A percentile compares a stretch with the other conserved stretches of the same genome.
Conservation (phyloP, 257 asterid species). For the Hygrophila difformis region DNA sequence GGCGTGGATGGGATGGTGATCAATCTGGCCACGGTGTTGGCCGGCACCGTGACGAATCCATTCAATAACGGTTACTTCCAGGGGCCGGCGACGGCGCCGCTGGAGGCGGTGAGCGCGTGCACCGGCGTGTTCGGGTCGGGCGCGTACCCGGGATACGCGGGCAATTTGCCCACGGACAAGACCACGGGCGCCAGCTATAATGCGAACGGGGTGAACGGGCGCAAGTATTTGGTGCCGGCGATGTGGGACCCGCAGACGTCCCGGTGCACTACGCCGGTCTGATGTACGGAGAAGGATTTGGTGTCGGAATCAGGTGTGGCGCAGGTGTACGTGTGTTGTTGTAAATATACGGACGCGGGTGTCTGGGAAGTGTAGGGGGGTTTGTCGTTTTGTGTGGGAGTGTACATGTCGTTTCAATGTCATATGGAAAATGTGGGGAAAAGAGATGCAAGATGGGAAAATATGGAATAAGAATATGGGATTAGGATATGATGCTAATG, state of each 20-base stretch:
- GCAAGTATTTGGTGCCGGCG: slow-evolving; percentile 28
- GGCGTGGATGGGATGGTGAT: slow-evolving; percentile 34
- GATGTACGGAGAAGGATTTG: background rate
- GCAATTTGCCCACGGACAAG: slow-evolving; percentile 20
- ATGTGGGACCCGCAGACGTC: slow-evolving; percentile 24
- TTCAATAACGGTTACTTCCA: slow-evolving; percentile 29
- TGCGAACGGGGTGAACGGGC: slow-evolving; percentile 27
- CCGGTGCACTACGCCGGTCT: background rate
- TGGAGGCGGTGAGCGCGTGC: slow-evolving; percentile 35
- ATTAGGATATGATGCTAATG: no score
- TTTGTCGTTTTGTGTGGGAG: no score
- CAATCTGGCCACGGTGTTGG: slow-evolving; percentile 26
- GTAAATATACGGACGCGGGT: no score
- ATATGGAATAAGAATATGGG: no score
- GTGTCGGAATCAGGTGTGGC: no score
- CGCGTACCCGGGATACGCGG: slow-evolving; percentile 34
- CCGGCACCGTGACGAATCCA: slow-evolving; percentile 29
- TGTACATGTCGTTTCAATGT: background rate
- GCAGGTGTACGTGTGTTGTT: no score
- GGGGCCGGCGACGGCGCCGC: slow-evolving; percentile 23
- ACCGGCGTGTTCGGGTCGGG: slow-evolving; percentile 30
- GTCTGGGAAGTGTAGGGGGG: no score
- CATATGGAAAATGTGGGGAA: no score
- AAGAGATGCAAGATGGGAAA: no score
- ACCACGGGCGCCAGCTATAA: slow-evolving; percentile 30